These are phyloP conservation scores for Lactarius tabidus DNA, from an alignment of 768 basidiomycete species.

Conservation along the genomic window DNA sequence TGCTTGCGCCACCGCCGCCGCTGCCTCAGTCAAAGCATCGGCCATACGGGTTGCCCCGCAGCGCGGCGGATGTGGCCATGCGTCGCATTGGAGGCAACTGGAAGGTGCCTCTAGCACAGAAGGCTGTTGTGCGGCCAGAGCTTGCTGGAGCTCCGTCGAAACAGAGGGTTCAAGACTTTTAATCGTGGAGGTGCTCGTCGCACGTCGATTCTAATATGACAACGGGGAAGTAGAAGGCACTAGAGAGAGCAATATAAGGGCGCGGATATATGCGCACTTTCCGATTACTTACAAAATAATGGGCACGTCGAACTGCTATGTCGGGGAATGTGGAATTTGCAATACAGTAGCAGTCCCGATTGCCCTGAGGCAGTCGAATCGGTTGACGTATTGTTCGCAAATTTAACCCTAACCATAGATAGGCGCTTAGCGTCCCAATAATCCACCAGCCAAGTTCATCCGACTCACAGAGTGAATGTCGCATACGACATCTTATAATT, in stretches of 20 bases:
- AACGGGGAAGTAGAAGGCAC: conserved; percentile 65
- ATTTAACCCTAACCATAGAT: no score
- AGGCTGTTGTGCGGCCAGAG: conserved; percentile 60
- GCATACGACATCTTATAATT: no score
- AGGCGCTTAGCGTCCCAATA: no score
- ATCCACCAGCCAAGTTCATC: no score
- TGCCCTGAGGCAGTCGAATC: conserved; percentile 29
- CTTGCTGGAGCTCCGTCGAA: conserved; percentile 47
- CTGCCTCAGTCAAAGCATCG: not conserved
- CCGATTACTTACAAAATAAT: conserved; percentile 36
- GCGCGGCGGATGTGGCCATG: conserved; percentile 6
- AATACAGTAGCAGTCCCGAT: conserved; percentile 38
- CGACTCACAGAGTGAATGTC: no score
- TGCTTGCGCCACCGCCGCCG: not conserved
- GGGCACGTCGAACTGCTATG: conserved; percentile 67
- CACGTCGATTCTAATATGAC: conserved; percentile 58
- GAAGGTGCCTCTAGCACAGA: conserved; percentile 27
- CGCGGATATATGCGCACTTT: not conserved
- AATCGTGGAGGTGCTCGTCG: conserved; percentile 49
- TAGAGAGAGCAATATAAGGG: conserved; percentile 29
- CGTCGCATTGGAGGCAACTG: conserved; percentile 21
- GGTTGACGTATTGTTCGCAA: no score
- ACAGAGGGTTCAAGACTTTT: conserved; percentile 57
- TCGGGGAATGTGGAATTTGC: conserved; percentile 65
- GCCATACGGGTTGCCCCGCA: conserved; percentile 9